Conservation (phyloP, 768 basidiomycete genomes). For the Xerocomus brunneocitrinus region DNA sequence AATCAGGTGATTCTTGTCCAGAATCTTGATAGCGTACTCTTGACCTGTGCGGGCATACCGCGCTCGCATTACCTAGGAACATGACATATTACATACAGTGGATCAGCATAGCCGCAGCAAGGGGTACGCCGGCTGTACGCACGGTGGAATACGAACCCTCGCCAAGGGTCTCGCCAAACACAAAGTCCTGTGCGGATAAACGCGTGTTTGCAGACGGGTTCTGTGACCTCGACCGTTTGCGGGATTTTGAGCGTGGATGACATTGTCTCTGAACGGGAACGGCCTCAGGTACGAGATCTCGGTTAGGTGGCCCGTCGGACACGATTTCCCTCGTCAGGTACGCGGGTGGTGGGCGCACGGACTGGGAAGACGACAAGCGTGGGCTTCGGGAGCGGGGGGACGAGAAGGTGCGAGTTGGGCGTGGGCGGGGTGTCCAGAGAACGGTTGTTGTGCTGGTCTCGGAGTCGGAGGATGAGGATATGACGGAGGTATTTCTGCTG, state of each 20-base stretch:
- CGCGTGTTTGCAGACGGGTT: slow-evolving; percentile 45
- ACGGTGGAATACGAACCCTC: slow-evolving; percentile 84
- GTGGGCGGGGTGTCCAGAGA: slow-evolving; percentile 42
- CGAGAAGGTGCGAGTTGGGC: slow-evolving; percentile 59
- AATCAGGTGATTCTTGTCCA: slow-evolving; percentile 80
- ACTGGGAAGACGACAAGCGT: slow-evolving; percentile 34
- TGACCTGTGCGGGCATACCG: slow-evolving; percentile 52
- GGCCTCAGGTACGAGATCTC: slow-evolving; percentile 11
- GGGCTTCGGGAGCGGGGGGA: slow-evolving; percentile 59
- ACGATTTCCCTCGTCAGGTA: slow-evolving; percentile 57
- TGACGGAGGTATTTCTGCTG: slow-evolving; percentile 73
- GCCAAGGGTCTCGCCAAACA: slow-evolving; percentile 68
- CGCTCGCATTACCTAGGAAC: slow-evolving; percentile 51
- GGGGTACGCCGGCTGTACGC: slow-evolving; percentile 26
- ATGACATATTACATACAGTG: slow-evolving; percentile 9
- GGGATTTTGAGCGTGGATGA: slow-evolving; percentile 39
- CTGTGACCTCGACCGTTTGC: slow-evolving; percentile 36
- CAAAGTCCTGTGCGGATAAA: slow-evolving; percentile 57
- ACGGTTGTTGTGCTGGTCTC: slow-evolving; percentile 39
- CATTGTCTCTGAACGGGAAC: slow-evolving; percentile 1
- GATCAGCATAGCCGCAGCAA: slow-evolving; percentile 7
- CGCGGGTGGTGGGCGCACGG: slow-evolving; percentile 42
- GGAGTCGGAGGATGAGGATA: slow-evolving; percentile 61
- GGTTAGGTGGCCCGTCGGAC: slow-evolving; percentile 24
- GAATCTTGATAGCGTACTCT: slow-evolving; percentile 72